Conservation (phyloP, 331 rosid species). For the Cydonia oblonga region DNA sequence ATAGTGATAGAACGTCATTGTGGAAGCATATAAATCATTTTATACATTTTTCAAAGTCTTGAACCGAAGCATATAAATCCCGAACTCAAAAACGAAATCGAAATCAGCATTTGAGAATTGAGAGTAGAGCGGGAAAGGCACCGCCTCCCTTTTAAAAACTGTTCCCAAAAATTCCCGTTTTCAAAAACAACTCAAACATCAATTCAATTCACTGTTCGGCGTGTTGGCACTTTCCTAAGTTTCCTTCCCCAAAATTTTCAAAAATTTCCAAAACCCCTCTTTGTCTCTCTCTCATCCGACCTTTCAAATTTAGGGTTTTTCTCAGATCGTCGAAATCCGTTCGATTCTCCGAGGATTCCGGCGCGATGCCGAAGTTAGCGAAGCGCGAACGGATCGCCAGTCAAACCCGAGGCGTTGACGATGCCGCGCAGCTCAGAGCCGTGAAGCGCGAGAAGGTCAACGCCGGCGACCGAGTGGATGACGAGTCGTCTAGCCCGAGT, state of each 20-base stretch:
- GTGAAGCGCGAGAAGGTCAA: constrained; percentile 24
- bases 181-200: neutral
- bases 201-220: neutral
- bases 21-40: no score
- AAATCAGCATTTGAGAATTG: neutral
- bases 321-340: no score
- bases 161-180: neutral
- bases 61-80: no score
- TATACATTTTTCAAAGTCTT: no score
- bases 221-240: no score
- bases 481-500: constrained; percentile 8
- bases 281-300: neutral
- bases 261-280: neutral
- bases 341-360: neutral
- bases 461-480: constrained; percentile 1
- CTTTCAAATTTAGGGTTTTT: neutral
- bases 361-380: neutral
- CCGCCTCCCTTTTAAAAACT: neutral
- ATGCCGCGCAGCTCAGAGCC: constrained; percentile 4
- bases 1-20: no score
- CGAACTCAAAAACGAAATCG: neutral
- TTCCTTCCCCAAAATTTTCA: neutral
- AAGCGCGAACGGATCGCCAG: neutral
- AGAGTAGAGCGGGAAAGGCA: neutral
- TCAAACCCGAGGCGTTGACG: neutral